Evolutionary conservation across 306 rosid species (phyloP).

Genomic region (Pterocarpus macrocarpus): DNA sequence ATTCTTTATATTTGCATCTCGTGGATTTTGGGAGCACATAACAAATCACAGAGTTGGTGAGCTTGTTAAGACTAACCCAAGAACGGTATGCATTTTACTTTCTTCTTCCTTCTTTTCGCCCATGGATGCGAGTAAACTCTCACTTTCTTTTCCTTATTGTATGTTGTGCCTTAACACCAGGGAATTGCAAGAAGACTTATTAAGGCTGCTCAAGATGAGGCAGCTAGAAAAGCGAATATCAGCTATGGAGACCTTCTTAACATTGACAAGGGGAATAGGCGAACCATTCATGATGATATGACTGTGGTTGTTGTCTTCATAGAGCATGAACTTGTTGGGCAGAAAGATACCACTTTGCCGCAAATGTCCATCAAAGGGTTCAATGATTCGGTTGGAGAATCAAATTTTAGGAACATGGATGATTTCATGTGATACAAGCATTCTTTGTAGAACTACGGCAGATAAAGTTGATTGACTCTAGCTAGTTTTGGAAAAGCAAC

Average conservation of each 20-base stretch:
- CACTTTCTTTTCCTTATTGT: background rate
- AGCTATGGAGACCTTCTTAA: conserved; percentile 58
- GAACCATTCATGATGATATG: conserved; percentile 70
- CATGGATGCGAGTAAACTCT: background rate
- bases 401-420: conserved; percentile 47
- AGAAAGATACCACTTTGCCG: conserved; percentile 37
- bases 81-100: conserved; percentile 49
- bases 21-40: conserved; percentile 31
- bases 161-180: conserved; percentile 44
- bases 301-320: conserved; percentile 70
- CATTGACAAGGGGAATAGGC: conserved; percentile 59
- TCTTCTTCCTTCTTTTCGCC: background rate
- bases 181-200: conserved; percentile 71
- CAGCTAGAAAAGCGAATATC: conserved; percentile 55
- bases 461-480: conserved; percentile 45
- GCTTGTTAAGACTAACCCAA: conserved; percentile 60
- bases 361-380: conserved; percentile 66
- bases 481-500: conserved; percentile 35
- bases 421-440: too few species aligned
- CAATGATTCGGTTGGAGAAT: conserved; percentile 55
- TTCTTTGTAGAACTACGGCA: background rate
- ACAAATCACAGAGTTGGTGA: conserved; percentile 66
- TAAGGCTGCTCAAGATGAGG: conserved; percentile 58
- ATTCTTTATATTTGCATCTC: background rate
- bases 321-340: conserved; percentile 60